A percentile compares a stretch with the other conserved stretches of the same genome.
phyloP scores from a whole-genome alignment of 2,329 filamentous ascomycete genomes.

The Alternaria postmessia region DNA sequence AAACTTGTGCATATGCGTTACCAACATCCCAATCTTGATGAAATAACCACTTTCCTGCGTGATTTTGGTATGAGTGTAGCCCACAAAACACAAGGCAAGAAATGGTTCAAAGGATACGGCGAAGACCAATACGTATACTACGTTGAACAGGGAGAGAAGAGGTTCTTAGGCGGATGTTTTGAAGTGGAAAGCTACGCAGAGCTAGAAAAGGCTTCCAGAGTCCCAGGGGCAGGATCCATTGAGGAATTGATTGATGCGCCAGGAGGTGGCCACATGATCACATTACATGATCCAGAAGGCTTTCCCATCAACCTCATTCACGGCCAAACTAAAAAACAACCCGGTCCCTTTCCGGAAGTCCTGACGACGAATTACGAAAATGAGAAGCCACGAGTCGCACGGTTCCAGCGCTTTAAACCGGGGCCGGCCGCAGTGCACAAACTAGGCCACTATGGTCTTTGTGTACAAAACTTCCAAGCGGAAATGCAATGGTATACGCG shows the following conservation, averaged over 20 bases:
- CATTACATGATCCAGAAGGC: conserved; percentile 58
- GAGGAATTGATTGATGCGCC: conserved; percentile 61
- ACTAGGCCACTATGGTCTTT: conserved; percentile 59
- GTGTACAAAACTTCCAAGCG: conserved; percentile 48
- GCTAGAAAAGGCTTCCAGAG: conserved; percentile 57
- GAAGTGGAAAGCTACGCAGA: conserved; percentile 66
- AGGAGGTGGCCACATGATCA: conserved; percentile 62
- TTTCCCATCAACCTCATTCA: conserved; percentile 67
- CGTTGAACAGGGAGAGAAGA: conserved; percentile 58
- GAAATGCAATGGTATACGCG: conserved; percentile 56
- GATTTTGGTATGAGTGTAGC: conserved; percentile 50
- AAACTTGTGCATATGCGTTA: conserved; percentile 63
- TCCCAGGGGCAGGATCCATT: conserved; percentile 60
- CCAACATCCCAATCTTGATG: conserved; percentile 60
- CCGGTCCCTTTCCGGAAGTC: conserved; percentile 58
- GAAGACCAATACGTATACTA: conserved; percentile 67
- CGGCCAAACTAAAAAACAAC: conserved; percentile 60
- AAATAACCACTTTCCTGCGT: conserved; percentile 57
- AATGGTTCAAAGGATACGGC: conserved; percentile 70
- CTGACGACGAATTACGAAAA: conserved; percentile 54
- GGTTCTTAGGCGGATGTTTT: conserved; percentile 67
- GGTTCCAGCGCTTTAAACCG: conserved; percentile 62
- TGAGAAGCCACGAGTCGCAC: conserved; percentile 57
- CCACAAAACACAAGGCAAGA: conserved; percentile 43
- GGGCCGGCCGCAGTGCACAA: conserved; percentile 61